Evolutionary conservation across 176 grass and related monocot species (phyloP).

Genomic region (Rhynchospora breviuscula): DNA sequence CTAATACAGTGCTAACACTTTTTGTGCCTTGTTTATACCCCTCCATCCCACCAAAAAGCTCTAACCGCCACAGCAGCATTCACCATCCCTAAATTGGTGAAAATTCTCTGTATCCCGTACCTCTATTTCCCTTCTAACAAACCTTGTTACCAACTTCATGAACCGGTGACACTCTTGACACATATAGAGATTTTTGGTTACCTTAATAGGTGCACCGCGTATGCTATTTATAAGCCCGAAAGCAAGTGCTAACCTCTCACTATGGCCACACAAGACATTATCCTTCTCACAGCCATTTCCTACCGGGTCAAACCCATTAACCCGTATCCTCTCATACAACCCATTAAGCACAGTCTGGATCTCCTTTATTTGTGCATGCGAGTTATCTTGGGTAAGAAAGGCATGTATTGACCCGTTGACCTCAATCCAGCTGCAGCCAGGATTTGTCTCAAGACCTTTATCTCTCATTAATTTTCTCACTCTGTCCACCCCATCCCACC

Average conservation of each 20-base stretch:
- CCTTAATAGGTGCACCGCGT: slow-evolving; percentile 63
- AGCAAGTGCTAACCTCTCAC: slow-evolving; percentile 77
- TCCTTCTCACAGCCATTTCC: slow-evolving; percentile 51
- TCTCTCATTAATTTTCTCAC: slow-evolving; percentile 80
- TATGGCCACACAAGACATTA: slow-evolving; percentile 85
- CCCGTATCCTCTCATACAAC: slow-evolving; percentile 62
- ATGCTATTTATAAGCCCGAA: slow-evolving; percentile 88
- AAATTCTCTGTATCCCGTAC: slow-evolving; percentile 69
- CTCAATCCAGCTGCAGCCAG: slow-evolving; percentile 91
- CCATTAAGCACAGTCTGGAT: slow-evolving; percentile 60
- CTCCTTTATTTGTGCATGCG: slow-evolving; percentile 90
- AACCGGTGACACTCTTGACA: slow-evolving; percentile 69
- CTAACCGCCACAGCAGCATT: slow-evolving; percentile 63
- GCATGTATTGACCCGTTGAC: slow-evolving; percentile 80
- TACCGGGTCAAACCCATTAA: slow-evolving; percentile 39
- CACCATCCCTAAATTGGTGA: slow-evolving; percentile 86
- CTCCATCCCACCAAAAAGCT: slow-evolving; percentile 15
- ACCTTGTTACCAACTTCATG: slow-evolving; percentile 55
- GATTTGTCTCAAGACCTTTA: slow-evolving; percentile 60
- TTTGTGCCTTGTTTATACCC: not conserved
- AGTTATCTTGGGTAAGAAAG: slow-evolving; percentile 79
- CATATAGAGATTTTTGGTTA: slow-evolving; percentile 88
- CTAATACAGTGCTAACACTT: not conserved
- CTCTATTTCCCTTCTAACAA: slow-evolving; percentile 77
- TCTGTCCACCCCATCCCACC: slow-evolving; percentile 65